Conservation (phyloP, 129 eudicot genomes). For the Flaveria brownii region DNA sequence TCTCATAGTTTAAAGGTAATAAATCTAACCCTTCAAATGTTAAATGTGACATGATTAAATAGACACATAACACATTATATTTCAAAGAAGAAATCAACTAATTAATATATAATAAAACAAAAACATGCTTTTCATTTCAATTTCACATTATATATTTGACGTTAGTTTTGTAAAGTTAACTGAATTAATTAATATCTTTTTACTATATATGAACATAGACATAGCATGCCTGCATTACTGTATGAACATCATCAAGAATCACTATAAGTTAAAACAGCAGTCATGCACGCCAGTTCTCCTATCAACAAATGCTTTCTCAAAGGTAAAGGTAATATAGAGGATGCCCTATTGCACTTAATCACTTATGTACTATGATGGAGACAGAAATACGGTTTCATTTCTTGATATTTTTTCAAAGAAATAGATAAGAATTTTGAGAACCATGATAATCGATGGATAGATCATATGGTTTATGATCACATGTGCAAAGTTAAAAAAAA, state of each 20-base stretch:
- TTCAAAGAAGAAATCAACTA: background rate
- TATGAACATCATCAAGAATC: background rate
- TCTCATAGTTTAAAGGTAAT: background rate
- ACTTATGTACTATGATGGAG: constrained; percentile 13
- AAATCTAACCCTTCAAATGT: background rate
- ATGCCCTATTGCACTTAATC: background rate
- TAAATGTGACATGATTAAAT: background rate
- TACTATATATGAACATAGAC: background rate
- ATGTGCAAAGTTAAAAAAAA: background rate
- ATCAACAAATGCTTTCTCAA: background rate
- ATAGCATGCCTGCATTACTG: background rate
- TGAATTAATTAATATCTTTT: background rate
- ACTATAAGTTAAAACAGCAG: constrained; percentile 5
- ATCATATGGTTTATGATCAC: constrained; percentile 19
- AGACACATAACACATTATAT: background rate
- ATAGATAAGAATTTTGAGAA: background rate
- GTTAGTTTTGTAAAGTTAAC: background rate
- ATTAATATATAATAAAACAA: background rate
- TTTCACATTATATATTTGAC: background rate
- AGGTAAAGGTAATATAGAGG: background rate
- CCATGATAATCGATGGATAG: background rate
- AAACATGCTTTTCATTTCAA: background rate
- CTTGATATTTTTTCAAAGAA: too few species aligned
- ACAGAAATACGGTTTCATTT: too few species aligned
- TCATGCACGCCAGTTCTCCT: background rate